Conservation (phyloP, 306 rosid species). For the Citrullus mucosospermus region DNA sequence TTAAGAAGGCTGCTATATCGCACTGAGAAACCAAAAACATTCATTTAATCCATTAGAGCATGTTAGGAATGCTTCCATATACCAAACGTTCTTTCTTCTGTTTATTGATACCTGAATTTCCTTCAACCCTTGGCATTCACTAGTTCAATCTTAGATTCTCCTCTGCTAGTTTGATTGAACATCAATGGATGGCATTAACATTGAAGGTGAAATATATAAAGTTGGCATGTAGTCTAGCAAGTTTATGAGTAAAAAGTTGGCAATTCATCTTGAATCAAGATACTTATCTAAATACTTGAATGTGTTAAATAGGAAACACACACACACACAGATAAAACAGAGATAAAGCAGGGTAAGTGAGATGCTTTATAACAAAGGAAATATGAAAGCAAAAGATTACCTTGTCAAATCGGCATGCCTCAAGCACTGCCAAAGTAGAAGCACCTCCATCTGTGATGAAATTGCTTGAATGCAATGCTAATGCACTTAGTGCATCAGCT, state of each 20-base stretch:
- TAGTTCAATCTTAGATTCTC: not conserved
- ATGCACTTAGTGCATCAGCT: constrained; percentile 60
- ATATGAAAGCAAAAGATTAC: constrained; percentile 30
- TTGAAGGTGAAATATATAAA: not conserved
- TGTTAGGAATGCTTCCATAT: not conserved
- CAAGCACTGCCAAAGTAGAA: constrained; percentile 53
- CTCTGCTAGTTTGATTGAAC: not conserved
- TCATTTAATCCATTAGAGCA: not conserved
- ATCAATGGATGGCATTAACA: not conserved
- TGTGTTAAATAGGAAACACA: constrained; percentile 1
- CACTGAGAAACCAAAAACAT: not conserved
- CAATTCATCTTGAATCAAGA: not conserved
- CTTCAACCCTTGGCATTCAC: not conserved
- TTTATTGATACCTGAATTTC: not conserved
- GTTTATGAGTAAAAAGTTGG: not conserved
- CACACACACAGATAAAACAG: too few species aligned
- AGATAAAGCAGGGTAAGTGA: not conserved
- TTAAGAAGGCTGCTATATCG: not conserved
- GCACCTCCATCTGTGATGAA: constrained; percentile 44
- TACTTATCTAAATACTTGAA: not conserved
- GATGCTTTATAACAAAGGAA: not conserved
- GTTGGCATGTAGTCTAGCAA: not conserved
- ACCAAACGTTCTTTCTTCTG: not conserved
- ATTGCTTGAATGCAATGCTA: constrained; percentile 73
- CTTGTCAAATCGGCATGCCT: constrained; percentile 91